phyloP scores from a whole-genome alignment of 176 grass and related monocot species.

The Musa schizocarpa region DNA sequence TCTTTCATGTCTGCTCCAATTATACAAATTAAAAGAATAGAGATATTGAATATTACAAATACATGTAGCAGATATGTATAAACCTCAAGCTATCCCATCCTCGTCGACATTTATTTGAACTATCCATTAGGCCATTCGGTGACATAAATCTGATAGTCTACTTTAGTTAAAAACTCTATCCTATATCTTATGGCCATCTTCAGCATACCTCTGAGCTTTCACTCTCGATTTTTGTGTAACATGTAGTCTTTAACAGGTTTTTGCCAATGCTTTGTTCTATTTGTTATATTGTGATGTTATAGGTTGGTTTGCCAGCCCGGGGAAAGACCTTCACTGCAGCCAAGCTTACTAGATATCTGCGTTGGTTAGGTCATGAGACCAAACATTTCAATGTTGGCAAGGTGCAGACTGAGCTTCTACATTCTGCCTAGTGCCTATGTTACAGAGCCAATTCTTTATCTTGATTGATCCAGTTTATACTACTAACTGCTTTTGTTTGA shows the following conservation, averaged over 20 bases:
- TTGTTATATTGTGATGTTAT: slow-evolving; percentile 15
- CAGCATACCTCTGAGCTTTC: background rate
- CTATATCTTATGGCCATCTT: background rate
- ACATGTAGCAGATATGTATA: background rate
- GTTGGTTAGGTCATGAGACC: slow-evolving; percentile 98
- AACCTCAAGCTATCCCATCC: background rate
- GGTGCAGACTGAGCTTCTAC: slow-evolving; percentile 40
- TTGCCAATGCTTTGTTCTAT: slow-evolving; percentile 8
- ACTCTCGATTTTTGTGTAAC: background rate
- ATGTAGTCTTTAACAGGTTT: too few relatives aligned
- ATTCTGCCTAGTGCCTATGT: background rate
- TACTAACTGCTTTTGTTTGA: slow-evolving; percentile 21
- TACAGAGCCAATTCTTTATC: slow-evolving; percentile 1
- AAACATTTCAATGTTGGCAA: slow-evolving; percentile 99
- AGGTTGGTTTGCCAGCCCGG: slow-evolving; percentile 93
- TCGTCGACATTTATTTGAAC: background rate
- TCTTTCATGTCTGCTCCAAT: background rate
- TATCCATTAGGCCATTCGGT: background rate
- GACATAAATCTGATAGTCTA: background rate
- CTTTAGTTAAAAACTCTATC: background rate
- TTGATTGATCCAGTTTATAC: slow-evolving; percentile 12
- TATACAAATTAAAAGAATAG: background rate
- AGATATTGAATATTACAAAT: background rate
- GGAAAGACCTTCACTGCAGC: slow-evolving; percentile 98
- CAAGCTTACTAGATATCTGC: slow-evolving; percentile 96